Base-by-base conservation (phyloP, 2,329 filamentous ascomycete genomes). In the Lizonia empirigonia region DNA sequence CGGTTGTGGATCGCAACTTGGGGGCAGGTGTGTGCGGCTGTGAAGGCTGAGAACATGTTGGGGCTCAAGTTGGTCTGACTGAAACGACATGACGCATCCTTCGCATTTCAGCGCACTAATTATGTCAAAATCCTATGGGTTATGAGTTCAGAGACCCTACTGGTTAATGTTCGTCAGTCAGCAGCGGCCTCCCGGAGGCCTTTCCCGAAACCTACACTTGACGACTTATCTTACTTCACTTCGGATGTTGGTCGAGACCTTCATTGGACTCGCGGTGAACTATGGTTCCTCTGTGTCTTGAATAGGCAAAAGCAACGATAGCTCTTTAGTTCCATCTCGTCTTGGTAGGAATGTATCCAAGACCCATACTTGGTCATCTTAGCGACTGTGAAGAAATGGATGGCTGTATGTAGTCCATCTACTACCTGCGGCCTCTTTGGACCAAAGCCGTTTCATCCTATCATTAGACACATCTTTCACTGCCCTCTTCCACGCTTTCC, bases 381-480 rank as follows among this genome's bases (percentile, higher is more conserved):
- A 12, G 15, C 33, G 20, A 19, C 15, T 32, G 15, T 5, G n/a
- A 22, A 7, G 12, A n/a, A 24, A 41, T 30, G 36, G 41, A 41
- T 30, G 36, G 41, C 36, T 37, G 16, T 26, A 30, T 29, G 23
- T 42, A 29, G 26, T 29, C 9, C 15, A 18, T 34, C 13, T 15
- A 7, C 24, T 46, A 22, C 26, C 27, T 52, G 42, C 37, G 32
- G 42, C 42, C 32, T 38, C 41, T 37, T 33, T 24, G 35, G 41
- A 20, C 26, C 20, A 30, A 39, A 2, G 24, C 15, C 5, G 12
- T 33, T 40, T 33, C 15, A 18, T 10, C 5, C 30, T 27, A 26
- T 32, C 35, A 46, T 46, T 45, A 32, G 42, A 22, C 26, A 16
- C 10, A 13, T 1, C 5, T 5, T 37, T 32, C 30, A 35, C 36